These are phyloP conservation scores for Coleophoma cylindrospora DNA, from an alignment of 2,329 filamentous ascomycete genomes.

Conservation along the genomic window DNA sequence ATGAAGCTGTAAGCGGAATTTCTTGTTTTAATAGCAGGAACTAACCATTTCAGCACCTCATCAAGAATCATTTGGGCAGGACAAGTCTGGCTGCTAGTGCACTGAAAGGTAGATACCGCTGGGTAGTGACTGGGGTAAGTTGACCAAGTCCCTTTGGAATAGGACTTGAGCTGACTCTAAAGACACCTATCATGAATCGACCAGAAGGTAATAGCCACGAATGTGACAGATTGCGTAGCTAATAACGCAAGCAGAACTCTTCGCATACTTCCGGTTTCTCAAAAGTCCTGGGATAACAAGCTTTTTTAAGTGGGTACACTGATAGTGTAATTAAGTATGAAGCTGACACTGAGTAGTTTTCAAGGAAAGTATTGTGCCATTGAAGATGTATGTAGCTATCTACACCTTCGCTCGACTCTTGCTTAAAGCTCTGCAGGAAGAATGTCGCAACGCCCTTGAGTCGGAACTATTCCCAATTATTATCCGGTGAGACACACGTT, in stretches of 20 bases:
- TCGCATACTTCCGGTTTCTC: slow-evolving; percentile 10
- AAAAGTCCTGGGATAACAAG: neutral
- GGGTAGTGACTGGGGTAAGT: slow-evolving; percentile 12
- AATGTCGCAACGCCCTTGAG: neutral
- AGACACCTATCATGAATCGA: slow-evolving; percentile 12
- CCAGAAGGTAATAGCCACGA: slow-evolving; percentile 2
- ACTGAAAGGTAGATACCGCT: slow-evolving; percentile 7
- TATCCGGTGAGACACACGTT: neutral
- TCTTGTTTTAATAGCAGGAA: neutral
- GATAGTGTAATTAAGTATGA: neutral
- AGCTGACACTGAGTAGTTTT: neutral
- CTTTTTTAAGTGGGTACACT: neutral
- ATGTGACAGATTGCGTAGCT: neutral
- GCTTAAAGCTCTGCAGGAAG: neutral
- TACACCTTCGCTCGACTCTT: neutral
- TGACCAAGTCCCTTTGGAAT: neutral
- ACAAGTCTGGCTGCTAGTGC: slow-evolving; percentile 35
- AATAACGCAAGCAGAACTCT: slow-evolving; percentile 6
- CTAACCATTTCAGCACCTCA: slow-evolving; percentile 28
- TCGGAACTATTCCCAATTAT: neutral
- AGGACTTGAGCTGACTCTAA: neutral
- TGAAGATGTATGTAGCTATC: neutral
- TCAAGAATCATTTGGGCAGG: slow-evolving; percentile 38
- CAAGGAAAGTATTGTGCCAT: slow-evolving; percentile 4
- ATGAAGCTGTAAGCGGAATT: slow-evolving; percentile 35